Percentiles rank a stretch among this genome's conserved stretches.
These are phyloP conservation scores for Pleurotus platypus DNA, from an alignment of 768 basidiomycete species.

Conservation along the genomic window DNA sequence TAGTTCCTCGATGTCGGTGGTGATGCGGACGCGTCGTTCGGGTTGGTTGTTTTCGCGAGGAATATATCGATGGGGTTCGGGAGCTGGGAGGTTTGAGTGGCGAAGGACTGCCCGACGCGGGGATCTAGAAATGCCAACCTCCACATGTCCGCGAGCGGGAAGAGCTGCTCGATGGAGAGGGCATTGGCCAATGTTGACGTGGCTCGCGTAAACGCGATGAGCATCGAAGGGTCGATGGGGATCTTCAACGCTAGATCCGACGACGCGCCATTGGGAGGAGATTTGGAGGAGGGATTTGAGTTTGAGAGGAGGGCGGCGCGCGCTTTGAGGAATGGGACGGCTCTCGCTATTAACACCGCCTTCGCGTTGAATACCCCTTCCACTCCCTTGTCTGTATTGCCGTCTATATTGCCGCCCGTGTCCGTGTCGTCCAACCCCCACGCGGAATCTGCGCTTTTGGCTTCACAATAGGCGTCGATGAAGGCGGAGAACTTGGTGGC, in stretches of 20 bases:
- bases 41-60: conserved; percentile 31
- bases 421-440: conserved; percentile 9
- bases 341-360: conserved; percentile 37
- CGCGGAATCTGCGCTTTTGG: too few relatives aligned
- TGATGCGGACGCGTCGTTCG: background rate
- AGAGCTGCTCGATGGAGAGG: conserved; percentile 56
- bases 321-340: conserved; percentile 65
- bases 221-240: too few relatives aligned
- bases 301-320: conserved; percentile 43
- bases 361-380: conserved; percentile 39
- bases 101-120: conserved; percentile 31
- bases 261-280: too few relatives aligned
- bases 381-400: too few relatives aligned
- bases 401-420: conserved; percentile 31
- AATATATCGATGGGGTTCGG: conserved; percentile 41
- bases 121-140: conserved; percentile 71
- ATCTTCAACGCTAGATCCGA: too few relatives aligned
- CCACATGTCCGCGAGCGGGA: conserved; percentile 84
- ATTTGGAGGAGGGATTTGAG: conserved; percentile 16
- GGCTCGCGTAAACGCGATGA: too few relatives aligned
- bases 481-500: conserved; percentile 57
- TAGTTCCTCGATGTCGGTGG: conserved; percentile 45
- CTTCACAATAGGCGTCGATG: conserved; percentile 37
- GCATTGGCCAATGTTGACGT: conserved; percentile 38
- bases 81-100: too few relatives aligned